phyloP scores from a whole-genome alignment of 108 stramenopile genomes.

The Nitzschia palea region DNA sequence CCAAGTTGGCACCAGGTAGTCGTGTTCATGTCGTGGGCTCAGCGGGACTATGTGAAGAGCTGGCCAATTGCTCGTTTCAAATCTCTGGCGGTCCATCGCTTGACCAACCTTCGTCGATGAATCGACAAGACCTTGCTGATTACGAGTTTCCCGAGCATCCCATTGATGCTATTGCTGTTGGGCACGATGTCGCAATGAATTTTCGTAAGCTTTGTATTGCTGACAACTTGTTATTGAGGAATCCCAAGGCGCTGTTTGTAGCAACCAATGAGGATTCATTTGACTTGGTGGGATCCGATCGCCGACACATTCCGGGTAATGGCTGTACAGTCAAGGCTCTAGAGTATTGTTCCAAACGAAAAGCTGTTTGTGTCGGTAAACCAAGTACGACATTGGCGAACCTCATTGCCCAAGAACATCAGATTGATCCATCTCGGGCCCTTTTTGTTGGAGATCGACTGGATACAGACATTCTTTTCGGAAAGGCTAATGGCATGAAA shows the following conservation, averaged over 20 bases:
- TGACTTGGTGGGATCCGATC: conserved; percentile 68
- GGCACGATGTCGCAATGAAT: conserved; percentile 70
- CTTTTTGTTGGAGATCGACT: conserved; percentile 90
- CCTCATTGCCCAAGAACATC: conserved; percentile 38
- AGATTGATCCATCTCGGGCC: conserved; percentile 47
- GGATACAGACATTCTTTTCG: conserved; percentile 87
- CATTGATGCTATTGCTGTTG: conserved; percentile 80
- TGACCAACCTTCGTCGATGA: conserved; percentile 46
- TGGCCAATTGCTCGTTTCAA: conserved; percentile 51
- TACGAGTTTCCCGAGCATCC: conserved; percentile 52
- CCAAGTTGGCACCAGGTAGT: conserved; percentile 12
- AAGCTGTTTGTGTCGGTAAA: conserved; percentile 80
- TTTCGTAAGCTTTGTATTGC: conserved; percentile 84
- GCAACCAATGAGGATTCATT: conserved; percentile 84
- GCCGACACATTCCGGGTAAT: conserved; percentile 74
- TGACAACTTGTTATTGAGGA: conserved; percentile 63
- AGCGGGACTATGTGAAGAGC: conserved; percentile 67
- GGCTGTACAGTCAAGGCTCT: conserved; percentile 68
- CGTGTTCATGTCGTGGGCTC: conserved; percentile 82
- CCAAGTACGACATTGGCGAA: conserved; percentile 57
- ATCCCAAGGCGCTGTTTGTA: conserved; percentile 70
- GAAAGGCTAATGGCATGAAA: conserved; percentile 62
- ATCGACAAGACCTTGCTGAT: conserved; percentile 58
- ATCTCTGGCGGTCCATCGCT: conserved; percentile 36
- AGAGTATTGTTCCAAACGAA: conserved; percentile 59